Conservation (phyloP, 345 rosid species). For the Citrus inodora region DNA sequence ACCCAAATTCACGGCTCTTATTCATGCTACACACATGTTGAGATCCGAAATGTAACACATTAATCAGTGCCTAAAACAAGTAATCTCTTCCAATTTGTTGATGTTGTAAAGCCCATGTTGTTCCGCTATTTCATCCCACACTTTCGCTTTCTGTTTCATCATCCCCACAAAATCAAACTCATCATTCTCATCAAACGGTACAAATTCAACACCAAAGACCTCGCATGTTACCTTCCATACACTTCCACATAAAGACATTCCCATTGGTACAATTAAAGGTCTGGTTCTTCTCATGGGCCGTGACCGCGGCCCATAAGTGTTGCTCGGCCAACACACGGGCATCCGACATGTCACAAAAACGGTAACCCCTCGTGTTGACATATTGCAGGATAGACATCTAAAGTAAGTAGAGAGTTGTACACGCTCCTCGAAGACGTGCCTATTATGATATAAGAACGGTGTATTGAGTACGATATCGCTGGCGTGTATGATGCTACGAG, state of each 20-base stretch:
- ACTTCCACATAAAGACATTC: constrained; percentile 30
- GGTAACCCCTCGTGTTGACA: too few species aligned
- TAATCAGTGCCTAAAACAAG: constrained; percentile 17
- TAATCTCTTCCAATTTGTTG: constrained; percentile 19
- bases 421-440: too few species aligned
- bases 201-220: constrained; percentile 22
- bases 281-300: constrained; percentile 12
- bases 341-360: too few species aligned
- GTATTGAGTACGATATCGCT: too few species aligned
- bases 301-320: constrained; percentile 30
- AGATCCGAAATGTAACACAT: constrained; percentile 23
- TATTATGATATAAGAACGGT: too few species aligned
- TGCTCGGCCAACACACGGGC: constrained; percentile 3
- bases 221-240: constrained; percentile 28
- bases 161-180: constrained; percentile 18
- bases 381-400: too few species aligned
- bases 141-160: constrained; percentile 23
- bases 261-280: constrained; percentile 41
- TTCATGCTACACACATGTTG: constrained; percentile 44
- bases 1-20: constrained; percentile 38
- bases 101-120: constrained; percentile 18
- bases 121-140: constrained; percentile 38
- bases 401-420: too few species aligned
- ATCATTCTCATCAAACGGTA: constrained; percentile 27
- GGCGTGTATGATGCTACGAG: too few species aligned